Evolutionary conservation across 352 stramenopile species (phyloP).

Genomic region (Achlya hypogyna): DNA sequence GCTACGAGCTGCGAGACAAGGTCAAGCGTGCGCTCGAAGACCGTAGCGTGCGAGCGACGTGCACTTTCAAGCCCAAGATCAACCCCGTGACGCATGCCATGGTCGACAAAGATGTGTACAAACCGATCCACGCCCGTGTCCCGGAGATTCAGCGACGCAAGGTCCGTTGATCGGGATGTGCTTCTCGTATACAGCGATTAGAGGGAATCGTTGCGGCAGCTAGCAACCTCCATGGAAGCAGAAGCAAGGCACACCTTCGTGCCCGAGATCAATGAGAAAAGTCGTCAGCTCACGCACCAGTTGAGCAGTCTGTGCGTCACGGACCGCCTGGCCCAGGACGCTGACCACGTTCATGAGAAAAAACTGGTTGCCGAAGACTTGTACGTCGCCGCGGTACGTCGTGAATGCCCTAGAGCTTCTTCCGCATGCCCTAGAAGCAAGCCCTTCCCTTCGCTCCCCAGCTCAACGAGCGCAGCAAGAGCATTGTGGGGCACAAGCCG

Average conservation of each 20-base stretch:
- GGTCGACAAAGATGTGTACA: slow-evolving; percentile 36
- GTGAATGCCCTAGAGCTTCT: not conserved
- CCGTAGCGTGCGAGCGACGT: slow-evolving; percentile 34
- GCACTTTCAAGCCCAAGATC: slow-evolving; percentile 61
- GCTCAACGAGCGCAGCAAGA: slow-evolving; percentile 46
- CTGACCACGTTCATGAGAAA: slow-evolving; percentile 36
- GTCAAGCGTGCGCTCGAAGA: slow-evolving; percentile 40
- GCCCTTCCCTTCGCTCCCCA: slow-evolving; percentile 46
- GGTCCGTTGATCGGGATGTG: slow-evolving; percentile 25
- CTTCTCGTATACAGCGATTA: not conserved
- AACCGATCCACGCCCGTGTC: slow-evolving; percentile 57
- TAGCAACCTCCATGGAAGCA: slow-evolving; percentile 28
- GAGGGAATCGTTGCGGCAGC: slow-evolving; percentile 12
- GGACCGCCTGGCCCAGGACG: slow-evolving; percentile 43
- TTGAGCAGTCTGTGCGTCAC: slow-evolving; percentile 31
- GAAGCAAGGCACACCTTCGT: slow-evolving; percentile 32
- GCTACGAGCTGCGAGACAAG: slow-evolving; percentile 48
- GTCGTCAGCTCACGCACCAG: slow-evolving; percentile 34
- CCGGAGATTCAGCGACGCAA: slow-evolving; percentile 54
- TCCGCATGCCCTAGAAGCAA: slow-evolving; percentile 22
- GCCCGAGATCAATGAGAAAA: slow-evolving; percentile 56
- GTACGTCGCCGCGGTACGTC: slow-evolving; percentile 38
- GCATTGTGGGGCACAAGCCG: slow-evolving; percentile 44
- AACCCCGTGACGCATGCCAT: slow-evolving; percentile 39
- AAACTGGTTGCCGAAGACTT: slow-evolving; percentile 54